Evolutionary conservation across 2,329 filamentous ascomycete species (phyloP).

Genomic region (Coniochaeta ligniaria): DNA sequence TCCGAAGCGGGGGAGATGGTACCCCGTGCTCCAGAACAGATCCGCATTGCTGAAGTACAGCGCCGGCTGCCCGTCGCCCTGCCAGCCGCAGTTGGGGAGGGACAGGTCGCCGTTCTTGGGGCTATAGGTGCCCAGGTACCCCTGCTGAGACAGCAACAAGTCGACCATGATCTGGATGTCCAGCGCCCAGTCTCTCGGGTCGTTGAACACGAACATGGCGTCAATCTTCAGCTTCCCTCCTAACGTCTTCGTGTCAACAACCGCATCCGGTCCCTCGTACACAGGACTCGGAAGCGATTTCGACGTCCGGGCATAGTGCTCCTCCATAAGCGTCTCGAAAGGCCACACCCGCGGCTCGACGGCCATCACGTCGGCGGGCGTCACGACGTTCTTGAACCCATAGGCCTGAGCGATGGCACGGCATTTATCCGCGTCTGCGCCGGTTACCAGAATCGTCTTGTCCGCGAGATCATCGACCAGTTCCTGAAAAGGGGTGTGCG

Average conservation of each 20-base stretch:
- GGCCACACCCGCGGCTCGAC: conserved; percentile 75
- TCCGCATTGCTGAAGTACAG: conserved; percentile 90
- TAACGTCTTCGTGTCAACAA: conserved; percentile 17
- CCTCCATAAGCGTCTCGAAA: conserved; percentile 61
- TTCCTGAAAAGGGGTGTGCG: conserved; percentile 81
- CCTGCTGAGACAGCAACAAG: conserved; percentile 69
- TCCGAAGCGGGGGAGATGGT: conserved; percentile 79
- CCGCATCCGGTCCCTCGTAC: background rate
- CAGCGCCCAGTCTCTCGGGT: conserved; percentile 91
- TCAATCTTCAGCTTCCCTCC: conserved; percentile 62
- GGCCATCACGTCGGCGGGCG: conserved; percentile 73
- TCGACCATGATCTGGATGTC: conserved; percentile 82
- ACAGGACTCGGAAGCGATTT: conserved; percentile 45
- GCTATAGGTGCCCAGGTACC: conserved; percentile 75
- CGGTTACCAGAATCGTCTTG: conserved; percentile 68
- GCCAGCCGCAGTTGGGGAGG: conserved; percentile 70
- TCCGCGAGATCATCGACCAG: conserved; percentile 53
- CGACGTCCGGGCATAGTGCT: conserved; percentile 52
- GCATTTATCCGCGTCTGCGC: conserved; percentile 60
- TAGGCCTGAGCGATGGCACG: conserved; percentile 69
- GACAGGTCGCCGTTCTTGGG: conserved; percentile 57
- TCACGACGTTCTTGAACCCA: conserved; percentile 77
- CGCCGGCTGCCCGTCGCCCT: conserved; percentile 70
- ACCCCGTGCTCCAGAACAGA: conserved; percentile 78
- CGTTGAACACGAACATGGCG: conserved; percentile 89